A percentile compares a stretch with the other conserved stretches of the same genome.
Conservation (phyloP, 176 grass and related monocot species). For the Ensete ventricosum region DNA sequence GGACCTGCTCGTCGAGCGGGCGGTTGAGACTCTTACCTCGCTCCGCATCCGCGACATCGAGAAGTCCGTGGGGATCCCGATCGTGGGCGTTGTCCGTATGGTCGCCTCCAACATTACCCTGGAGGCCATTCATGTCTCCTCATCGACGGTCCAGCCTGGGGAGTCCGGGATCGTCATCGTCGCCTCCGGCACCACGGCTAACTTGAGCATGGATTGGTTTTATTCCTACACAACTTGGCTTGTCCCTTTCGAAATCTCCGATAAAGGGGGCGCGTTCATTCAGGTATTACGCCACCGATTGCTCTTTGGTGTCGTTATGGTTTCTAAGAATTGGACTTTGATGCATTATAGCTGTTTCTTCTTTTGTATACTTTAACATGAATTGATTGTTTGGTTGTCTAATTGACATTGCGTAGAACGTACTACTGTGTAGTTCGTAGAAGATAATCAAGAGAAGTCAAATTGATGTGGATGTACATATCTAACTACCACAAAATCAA, state of each 20-base stretch:
- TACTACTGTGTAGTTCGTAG: not conserved
- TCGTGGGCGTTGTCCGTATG: constrained; percentile 55
- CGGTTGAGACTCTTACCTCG: constrained; percentile 37
- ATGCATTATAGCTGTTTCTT: not conserved
- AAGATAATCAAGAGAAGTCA: not conserved
- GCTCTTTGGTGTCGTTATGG: not conserved
- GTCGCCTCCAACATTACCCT: constrained; percentile 47
- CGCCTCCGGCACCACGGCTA: constrained; percentile 53
- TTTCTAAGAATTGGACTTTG: not conserved
- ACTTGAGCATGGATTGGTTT: constrained; percentile 65
- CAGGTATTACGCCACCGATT: constrained; percentile 31
- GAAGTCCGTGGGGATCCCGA: constrained; percentile 42
- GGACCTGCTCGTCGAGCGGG: constrained; percentile 55
- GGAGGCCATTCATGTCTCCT: constrained; percentile 25
- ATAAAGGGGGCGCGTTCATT: constrained; percentile 66
- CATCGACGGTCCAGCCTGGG: constrained; percentile 41
- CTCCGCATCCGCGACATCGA: constrained; percentile 63
- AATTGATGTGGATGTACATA: not conserved
- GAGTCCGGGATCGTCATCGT: constrained; percentile 63
- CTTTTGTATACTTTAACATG: not conserved
- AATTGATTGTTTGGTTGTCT: not conserved
- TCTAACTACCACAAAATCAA: not conserved
- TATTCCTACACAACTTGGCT: constrained; percentile 67
- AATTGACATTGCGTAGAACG: not conserved
- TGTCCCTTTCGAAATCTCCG: constrained; percentile 44